Percentiles rank a stretch among this genome's conserved stretches.
phyloP scores from a whole-genome alignment of 805 yeast genomes.

The Yamadazyma tumulicola region DNA sequence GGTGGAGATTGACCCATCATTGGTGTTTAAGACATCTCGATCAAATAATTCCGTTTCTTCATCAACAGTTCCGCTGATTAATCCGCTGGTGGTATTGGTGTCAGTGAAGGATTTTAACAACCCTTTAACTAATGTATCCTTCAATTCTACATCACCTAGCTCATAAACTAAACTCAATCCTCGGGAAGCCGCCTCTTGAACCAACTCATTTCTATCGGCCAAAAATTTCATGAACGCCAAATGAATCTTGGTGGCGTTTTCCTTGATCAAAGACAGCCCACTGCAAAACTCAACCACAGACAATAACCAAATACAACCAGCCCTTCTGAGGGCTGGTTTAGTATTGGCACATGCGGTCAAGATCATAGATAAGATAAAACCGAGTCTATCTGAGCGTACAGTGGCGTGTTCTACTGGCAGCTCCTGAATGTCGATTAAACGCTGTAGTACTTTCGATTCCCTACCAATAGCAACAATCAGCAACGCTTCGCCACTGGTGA shows the following conservation, averaged over 20 bases:
- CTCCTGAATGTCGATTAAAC: constrained; percentile 53
- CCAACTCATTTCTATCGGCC: constrained; percentile 75
- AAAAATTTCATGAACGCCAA: constrained; percentile 71
- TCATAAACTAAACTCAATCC: constrained; percentile 84
- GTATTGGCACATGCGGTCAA: constrained; percentile 56
- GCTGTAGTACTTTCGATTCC: constrained; percentile 54
- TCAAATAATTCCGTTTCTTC: constrained; percentile 84
- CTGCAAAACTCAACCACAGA: constrained; percentile 76
- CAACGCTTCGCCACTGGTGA: constrained; percentile 82
- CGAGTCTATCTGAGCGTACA: constrained; percentile 16
- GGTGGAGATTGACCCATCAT: constrained; percentile 84
- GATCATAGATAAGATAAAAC: constrained; percentile 44
- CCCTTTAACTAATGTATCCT: constrained; percentile 70
- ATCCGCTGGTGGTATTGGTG: constrained; percentile 42
- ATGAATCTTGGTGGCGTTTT: constrained; percentile 60
- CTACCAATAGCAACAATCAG: constrained; percentile 72
- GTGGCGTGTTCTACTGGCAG: constrained; percentile 18
- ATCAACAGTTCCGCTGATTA: constrained; percentile 65
- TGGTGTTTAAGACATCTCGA: constrained; percentile 73
- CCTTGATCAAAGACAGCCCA: constrained; percentile 35
- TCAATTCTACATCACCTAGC: constrained; percentile 61
- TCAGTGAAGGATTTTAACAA: constrained; percentile 77
- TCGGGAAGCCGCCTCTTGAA: constrained; percentile 91
- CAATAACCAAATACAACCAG: constrained; percentile 82
- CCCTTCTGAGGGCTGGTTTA: constrained; percentile 70